phyloP scores from a whole-genome alignment of 192 early-diverging fungal genomes.

The Entomortierella lignicola region DNA sequence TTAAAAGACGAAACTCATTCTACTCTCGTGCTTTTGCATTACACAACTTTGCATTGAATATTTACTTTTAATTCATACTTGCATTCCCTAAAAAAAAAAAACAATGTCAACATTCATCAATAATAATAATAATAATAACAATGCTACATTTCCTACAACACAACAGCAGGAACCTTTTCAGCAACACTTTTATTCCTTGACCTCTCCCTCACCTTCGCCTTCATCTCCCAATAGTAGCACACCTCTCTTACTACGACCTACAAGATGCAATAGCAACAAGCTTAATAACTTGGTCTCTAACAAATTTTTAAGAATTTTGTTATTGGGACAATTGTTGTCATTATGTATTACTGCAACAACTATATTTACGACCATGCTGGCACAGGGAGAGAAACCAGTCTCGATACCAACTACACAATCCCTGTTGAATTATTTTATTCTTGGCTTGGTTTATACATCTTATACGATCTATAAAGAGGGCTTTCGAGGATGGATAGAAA shows the following conservation, averaged over 20 bases:
- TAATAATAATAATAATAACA: not conserved
- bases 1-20: conserved; percentile 45
- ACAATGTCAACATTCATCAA: not conserved
- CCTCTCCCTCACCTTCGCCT: not conserved
- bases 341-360: conserved; percentile 83
- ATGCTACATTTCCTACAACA: not conserved
- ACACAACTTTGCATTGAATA: not conserved
- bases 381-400: conserved; percentile 55
- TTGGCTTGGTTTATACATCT: conserved; percentile 70
- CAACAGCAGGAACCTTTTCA: not conserved
- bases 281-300: conserved; percentile 13
- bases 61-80: not conserved
- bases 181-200: conserved; percentile 4
- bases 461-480: conserved; percentile 64
- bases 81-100: not conserved
- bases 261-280: not conserved
- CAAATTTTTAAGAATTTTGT: conserved; percentile 58
- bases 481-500: conserved; percentile 57
- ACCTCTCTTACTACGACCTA: not conserved
- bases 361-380: conserved; percentile 72
- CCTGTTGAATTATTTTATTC: conserved; percentile 74
- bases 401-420: conserved; percentile 78
- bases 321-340: conserved; percentile 76
- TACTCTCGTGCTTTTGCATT: too few relatives aligned
- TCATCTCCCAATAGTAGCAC: not conserved